A percentile compares a stretch with the other conserved stretches of the same genome.
phyloP scores from a whole-genome alignment of 495 filamentous ascomycete genomes.

The Talaromyces ruber region DNA sequence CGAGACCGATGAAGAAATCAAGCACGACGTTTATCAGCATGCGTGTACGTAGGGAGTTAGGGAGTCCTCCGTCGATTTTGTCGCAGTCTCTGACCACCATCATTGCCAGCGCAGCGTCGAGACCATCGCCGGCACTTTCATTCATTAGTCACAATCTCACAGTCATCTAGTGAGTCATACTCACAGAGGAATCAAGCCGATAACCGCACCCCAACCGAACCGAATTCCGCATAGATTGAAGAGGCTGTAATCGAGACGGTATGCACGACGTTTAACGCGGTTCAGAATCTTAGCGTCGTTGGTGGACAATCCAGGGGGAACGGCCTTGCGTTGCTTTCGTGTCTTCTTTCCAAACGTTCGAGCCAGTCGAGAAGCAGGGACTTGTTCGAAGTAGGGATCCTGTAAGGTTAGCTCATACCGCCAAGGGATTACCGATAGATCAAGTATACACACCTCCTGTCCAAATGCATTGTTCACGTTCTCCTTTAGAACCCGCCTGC shows the following conservation, averaged over 20 bases:
- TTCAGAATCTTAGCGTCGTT: slow-evolving; percentile 75
- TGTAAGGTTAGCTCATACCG: slow-evolving; percentile 11
- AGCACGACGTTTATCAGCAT: slow-evolving; percentile 74
- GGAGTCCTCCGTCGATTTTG: slow-evolving; percentile 65
- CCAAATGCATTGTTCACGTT: slow-evolving; percentile 59
- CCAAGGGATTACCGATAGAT: background rate
- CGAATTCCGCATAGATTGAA: slow-evolving; percentile 67
- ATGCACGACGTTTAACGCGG: slow-evolving; percentile 71
- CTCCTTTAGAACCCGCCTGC: slow-evolving; percentile 60
- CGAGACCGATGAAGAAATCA: slow-evolving; percentile 73
- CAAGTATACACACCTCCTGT: slow-evolving; percentile 49
- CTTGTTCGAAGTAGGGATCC: slow-evolving; percentile 70
- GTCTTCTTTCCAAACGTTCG: slow-evolving; percentile 48
- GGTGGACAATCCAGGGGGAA: slow-evolving; percentile 62
- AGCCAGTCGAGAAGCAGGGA: slow-evolving; percentile 58
- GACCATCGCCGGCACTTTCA: slow-evolving; percentile 53
- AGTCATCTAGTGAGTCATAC: slow-evolving; percentile 16
- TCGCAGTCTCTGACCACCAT: slow-evolving; percentile 60
- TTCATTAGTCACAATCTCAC: background rate
- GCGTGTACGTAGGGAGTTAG: slow-evolving; percentile 36
- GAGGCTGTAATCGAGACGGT: slow-evolving; percentile 69
- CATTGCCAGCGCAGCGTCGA: slow-evolving; percentile 52
- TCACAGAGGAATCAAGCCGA: slow-evolving; percentile 73
- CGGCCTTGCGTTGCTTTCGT: slow-evolving; percentile 60
- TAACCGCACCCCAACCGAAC: slow-evolving; percentile 76